Evolutionary conservation across 1,284 basidiomycete species (phyloP), one percentile per base, ranked within the genome.

Genomic region (Rhodotorula sp.): DNA sequence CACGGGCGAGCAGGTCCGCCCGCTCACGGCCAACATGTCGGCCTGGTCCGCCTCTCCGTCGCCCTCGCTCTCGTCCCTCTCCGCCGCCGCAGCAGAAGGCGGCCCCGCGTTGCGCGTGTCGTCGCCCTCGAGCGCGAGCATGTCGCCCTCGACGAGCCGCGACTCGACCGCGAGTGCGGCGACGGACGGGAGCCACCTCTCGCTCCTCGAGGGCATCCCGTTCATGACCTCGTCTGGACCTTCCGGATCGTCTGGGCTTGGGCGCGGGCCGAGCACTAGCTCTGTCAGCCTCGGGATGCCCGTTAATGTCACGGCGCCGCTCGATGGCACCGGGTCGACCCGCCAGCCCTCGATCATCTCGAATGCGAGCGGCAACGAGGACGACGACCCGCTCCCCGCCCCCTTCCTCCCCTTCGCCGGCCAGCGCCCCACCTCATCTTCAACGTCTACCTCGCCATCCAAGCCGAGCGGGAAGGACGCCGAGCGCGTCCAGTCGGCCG

Each of bases 371-470:
- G 52, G 23, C n/a, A 41, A 49, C 4, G 50, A 64, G 42, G 70
- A 68, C n/a, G 63, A 61, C 19, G 58, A 61, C 41, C 67, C 73
- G 4, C 69, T 77, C 7, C 75, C 75, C 1, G 56, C 65, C 0
- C 75, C 75, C 0, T 77, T 73, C 73, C 63, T 77, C 8, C 75
- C 75, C 19, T 77, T 77, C 52, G 75, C 75, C 0, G 75, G 75
- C 27, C 75, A 77, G 41, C 68, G 70, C 9, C 74, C 73, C 1
- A 67, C 66, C 13, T 57, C 74, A 4, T 23, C 49, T 19, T 34
- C 34, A 2, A 14, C 61, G 16, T 45, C 55, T 46, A 34, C 41
- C 16, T 23, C 60, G 14, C 27, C 57, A 19, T 21, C 63, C 25
- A 53, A 61, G 44, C 17, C 44, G 19, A 21, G 7, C 14, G n/a